Conservation (phyloP, 306 rosid genomes). For the Trifolium fragiferum region DNA sequence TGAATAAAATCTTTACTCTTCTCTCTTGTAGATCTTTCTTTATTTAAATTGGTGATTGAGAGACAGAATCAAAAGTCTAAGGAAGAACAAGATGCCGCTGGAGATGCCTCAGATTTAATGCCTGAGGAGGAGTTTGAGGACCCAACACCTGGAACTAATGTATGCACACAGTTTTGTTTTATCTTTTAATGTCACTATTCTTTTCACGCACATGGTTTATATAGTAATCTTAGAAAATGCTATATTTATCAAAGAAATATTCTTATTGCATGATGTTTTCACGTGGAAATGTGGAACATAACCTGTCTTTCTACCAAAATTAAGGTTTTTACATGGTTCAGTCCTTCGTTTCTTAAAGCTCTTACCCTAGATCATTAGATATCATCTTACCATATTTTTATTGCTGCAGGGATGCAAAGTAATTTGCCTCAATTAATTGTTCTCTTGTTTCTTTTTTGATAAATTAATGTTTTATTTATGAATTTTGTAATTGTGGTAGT, state of each 20-base stretch:
- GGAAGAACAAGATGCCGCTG: constrained; percentile 53
- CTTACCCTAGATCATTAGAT: constrained; percentile 2
- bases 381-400: neutral
- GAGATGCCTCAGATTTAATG: constrained; percentile 53
- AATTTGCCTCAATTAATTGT: neutral
- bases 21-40: constrained; percentile 61
- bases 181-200: constrained; percentile 30
- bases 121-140: constrained; percentile 54
- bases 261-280: constrained; percentile 29
- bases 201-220: constrained; percentile 26
- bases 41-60: constrained; percentile 59
- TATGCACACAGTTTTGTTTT: constrained; percentile 49
- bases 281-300: constrained; percentile 4
- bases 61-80: constrained; percentile 62
- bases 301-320: neutral
- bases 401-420: neutral
- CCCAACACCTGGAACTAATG: constrained; percentile 49
- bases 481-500: neutral
- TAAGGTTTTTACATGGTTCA: constrained; percentile 11
- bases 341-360: constrained; percentile 12
- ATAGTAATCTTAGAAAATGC: constrained; percentile 1
- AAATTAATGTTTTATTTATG: neutral
- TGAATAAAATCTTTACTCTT: constrained; percentile 22
- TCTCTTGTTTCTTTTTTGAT: too few species aligned
- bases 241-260: constrained; percentile 28